phyloP scores from a whole-genome alignment of 495 filamentous ascomycete species.

The Neurospora sp. region DNA sequence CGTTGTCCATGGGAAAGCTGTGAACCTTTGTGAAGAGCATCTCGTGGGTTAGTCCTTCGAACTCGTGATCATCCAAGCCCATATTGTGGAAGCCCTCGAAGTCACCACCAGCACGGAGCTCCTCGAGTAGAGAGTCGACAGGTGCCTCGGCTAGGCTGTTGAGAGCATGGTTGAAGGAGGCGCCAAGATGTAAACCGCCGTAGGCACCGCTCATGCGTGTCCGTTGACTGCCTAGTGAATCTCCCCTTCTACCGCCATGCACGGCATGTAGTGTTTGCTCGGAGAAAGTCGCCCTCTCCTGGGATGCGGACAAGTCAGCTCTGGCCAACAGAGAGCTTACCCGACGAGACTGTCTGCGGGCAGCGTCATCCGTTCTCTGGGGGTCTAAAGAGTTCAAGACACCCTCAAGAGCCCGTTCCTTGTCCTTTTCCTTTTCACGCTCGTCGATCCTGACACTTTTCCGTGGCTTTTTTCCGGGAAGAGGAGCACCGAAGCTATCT shows the following conservation, averaged over 20 bases:
- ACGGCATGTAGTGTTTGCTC: conserved; percentile 48
- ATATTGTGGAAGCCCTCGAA: conserved; percentile 61
- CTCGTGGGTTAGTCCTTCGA: conserved; percentile 61
- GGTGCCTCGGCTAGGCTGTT: conserved; percentile 53
- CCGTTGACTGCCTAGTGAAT: conserved; percentile 66
- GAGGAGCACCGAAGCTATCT: conserved; percentile 39
- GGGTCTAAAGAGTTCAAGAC: conserved; percentile 60
- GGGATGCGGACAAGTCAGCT: conserved; percentile 70
- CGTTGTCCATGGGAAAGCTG: conserved; percentile 54
- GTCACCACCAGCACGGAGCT: conserved; percentile 48
- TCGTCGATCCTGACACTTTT: conserved; percentile 29
- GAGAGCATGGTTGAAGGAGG: conserved; percentile 25
- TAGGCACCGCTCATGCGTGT: conserved; percentile 50
- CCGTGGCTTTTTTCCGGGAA: conserved; percentile 33
- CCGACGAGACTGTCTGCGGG: conserved; percentile 66
- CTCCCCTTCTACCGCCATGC: conserved; percentile 43
- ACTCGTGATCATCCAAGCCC: conserved; percentile 58
- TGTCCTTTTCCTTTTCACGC: conserved; percentile 31
- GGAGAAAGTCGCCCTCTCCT: conserved; percentile 63
- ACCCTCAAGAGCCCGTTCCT: conserved; percentile 40
- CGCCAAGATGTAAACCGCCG: conserved; percentile 24
- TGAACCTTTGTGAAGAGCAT: conserved; percentile 64
- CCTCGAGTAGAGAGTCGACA: conserved; percentile 63
- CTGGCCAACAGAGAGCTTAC: conserved; percentile 91
- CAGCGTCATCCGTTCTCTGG: conserved; percentile 55